Base-by-base conservation (phyloP, 176 grass and related monocot genomes). In the Eremochloa ophiuroides region DNA sequence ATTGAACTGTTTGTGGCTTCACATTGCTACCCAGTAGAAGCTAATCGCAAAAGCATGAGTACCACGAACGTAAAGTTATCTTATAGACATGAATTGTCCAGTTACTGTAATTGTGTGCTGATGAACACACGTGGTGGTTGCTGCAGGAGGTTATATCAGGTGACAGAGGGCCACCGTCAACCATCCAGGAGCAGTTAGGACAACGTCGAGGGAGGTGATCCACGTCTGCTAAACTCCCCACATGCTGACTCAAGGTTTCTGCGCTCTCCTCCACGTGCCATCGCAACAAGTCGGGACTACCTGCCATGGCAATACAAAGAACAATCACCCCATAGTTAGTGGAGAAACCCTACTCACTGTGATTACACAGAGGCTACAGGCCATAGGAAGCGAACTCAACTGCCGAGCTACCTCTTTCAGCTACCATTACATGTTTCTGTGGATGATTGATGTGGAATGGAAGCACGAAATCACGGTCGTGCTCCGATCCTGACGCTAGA, bases 71-170 rank as follows among this genome's bases (percentile, higher is more conserved):
- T 23, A 48, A 31, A 66, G 16, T 34, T 44, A 55, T 62, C 42
- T 18, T 15, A 47, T 35, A 8, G 22, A 28, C 14, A 13, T 43
- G 22, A 58, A 58, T 1, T 58, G 20, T 0, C 53, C 53, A 58
- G 22, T 55, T n/a, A 56, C 22, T 42, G 20, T 27, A 34, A 35
- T 1, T 4, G 1, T 53, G 41, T 7, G 60, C 6, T 71, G 23
- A 71, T 5, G 44, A 71, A 35, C 44, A 62, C 40, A 13, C 26
- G n/a, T 22, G n/a, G 35, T 6, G 16, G 37, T 55, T 59, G 30
- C n/a, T 10, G 50, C 78, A 82, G 85, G 85, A 62, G 38, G 51
- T 62, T 51, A 53, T 82, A 4, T 48, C 33, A 14, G 62, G 50
- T 29, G 14, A 29, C 41, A 28, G 28, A 60, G 38, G 34, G 23